Base-by-base conservation (phyloP, 495 filamentous ascomycete genomes). In the Cenococcum geophilum region DNA sequence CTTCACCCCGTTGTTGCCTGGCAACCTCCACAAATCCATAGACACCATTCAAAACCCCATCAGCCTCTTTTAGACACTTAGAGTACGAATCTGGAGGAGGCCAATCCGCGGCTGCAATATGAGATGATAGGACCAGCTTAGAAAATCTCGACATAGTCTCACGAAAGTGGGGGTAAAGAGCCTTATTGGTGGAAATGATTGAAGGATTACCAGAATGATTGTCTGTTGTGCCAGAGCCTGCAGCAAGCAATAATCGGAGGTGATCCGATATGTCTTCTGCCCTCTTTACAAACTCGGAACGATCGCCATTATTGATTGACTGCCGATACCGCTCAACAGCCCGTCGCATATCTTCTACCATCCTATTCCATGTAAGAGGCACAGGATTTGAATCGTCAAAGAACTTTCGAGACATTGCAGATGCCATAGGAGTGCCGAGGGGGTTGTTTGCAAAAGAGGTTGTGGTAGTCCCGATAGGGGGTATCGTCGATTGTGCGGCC, bases 71-170 rank as follows among this genome's bases (percentile, higher is more conserved):
- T 65, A 97, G 75, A 69, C 93, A 98, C 70, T 98, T 98, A 50
- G 91, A 82, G 60, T 89, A 86, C 1, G 92, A 95, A 71, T 98
- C 93, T 37, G 80, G 77, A 42, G 83, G 77, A 21, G 91, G 90
- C 83, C 88, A 97, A 72, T 97, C 93, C 32, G 92, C 87, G 22
- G 92, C 89, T 37, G 93, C 93, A 70, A 97, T 96, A 72, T 97
- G 93, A n/a, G 93, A 97, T 21, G 92, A 97, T 36, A 98, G 83
- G 22, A 98, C 95, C 40, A 98, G 79, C 73, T 97, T 98, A 40
- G 95, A 97, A 75, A 97, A 97, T 66, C 93, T 89, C 5, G 93
- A 97, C 93, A 98, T 98, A 87, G 96, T 97, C 70, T 97, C 95
- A 54, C 95, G 83, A 74, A 97, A 98, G 76, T 97, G 91, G 32